These are phyloP conservation scores for Xylariaceae sp. DNA, from an alignment of 2,329 filamentous ascomycete species.

Conservation along the genomic window DNA sequence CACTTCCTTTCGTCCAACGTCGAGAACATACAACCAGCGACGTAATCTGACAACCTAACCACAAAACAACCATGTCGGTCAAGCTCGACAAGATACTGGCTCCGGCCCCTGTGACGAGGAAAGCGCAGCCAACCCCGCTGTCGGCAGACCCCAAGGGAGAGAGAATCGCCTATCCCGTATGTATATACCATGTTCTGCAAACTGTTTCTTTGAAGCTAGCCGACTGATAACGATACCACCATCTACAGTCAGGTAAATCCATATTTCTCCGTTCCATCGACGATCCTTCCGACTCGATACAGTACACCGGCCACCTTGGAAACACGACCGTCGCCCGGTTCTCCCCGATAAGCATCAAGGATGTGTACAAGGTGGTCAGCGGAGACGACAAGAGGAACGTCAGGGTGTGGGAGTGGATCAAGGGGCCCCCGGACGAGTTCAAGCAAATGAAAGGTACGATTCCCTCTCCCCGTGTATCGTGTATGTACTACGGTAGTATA, in stretches of 20 bases:
- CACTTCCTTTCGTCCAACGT: too few species aligned
- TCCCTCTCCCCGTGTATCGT: too few species aligned
- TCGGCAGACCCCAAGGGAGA: constrained; percentile 85
- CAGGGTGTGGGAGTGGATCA: constrained; percentile 87
- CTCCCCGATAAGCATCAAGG: constrained; percentile 58
- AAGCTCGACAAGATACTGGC: constrained; percentile 69
- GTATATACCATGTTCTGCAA: background rate
- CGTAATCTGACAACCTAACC: too few species aligned
- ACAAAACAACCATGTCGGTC: constrained; percentile 48
- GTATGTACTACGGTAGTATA: too few species aligned
- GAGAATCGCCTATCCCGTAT: constrained; percentile 84
- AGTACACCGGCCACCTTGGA: constrained; percentile 88
- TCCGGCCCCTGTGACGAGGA: constrained; percentile 73
- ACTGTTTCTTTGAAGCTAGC: too few species aligned
- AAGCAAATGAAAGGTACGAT: constrained; percentile 70
- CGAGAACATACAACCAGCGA: too few species aligned
- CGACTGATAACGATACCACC: background rate
- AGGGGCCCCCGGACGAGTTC: constrained; percentile 59
- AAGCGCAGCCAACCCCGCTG: constrained; percentile 84
- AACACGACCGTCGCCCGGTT: constrained; percentile 90
- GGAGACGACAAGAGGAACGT: constrained; percentile 82
- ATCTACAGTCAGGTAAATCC: constrained; percentile 78
- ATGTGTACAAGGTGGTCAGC: constrained; percentile 77
- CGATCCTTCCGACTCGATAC: constrained; percentile 73
- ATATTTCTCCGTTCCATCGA: constrained; percentile 95